Evolutionary conservation across 225 moss, liverwort and hornwort species (phyloP).

Genomic region (Rhytidiadelphus loreus): DNA sequence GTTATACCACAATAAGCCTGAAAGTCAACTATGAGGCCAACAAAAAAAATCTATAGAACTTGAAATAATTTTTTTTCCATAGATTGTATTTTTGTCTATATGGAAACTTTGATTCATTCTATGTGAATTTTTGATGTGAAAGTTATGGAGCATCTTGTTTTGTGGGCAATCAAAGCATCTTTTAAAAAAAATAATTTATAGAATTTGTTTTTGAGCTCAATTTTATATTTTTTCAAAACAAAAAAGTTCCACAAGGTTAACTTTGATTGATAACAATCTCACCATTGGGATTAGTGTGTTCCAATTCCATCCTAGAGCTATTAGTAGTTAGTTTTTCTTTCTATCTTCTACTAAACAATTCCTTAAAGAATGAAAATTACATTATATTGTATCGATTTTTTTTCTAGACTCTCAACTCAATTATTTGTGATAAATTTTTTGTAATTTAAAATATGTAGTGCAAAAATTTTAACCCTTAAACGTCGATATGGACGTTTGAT

Average conservation of each 20-base stretch:
- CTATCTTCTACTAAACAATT: background rate
- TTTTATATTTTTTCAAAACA: background rate
- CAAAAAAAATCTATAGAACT: background rate
- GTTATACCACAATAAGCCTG: background rate
- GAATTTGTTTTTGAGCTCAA: background rate
- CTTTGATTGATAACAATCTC: background rate
- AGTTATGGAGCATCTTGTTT: background rate
- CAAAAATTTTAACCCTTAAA: too few species aligned
- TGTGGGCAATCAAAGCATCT: background rate
- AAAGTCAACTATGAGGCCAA: accelerated
- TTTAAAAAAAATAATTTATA: too few species aligned
- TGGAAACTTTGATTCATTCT: background rate
- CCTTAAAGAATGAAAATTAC: background rate
- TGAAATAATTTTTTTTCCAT: background rate
- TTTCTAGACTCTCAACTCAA: background rate
- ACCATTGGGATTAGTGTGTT: background rate
- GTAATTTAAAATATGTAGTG: background rate
- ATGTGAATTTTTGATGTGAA: background rate
- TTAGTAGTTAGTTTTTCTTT: background rate
- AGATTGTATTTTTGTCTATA: background rate
- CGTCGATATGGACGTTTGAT: too few species aligned
- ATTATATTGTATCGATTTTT: background rate
- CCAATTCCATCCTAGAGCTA: background rate
- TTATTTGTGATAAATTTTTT: background rate
- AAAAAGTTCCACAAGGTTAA: background rate